phyloP scores from a whole-genome alignment of 352 stramenopile genomes.

The Pythium chondricola region DNA sequence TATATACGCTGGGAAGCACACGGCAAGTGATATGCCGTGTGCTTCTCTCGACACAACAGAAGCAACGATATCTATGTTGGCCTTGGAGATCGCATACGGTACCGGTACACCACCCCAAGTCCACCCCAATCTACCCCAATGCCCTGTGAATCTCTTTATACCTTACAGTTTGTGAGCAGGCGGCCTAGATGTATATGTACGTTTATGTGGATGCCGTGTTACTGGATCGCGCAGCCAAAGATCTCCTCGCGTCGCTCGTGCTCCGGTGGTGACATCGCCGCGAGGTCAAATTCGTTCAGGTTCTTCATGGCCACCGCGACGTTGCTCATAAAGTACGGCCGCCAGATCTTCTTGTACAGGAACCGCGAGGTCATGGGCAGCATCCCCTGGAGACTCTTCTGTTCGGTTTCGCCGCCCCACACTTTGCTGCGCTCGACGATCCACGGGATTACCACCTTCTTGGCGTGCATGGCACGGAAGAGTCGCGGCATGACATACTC shows the following conservation, averaged over 20 bases:
- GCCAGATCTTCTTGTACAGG: constrained; percentile 81
- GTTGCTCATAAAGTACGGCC: constrained; percentile 76
- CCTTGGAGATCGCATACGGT: no score
- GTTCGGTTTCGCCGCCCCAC: constrained; percentile 69
- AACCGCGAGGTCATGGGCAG: constrained; percentile 73
- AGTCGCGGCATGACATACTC: constrained; percentile 71
- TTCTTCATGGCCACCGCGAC: constrained; percentile 76
- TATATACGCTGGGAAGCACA: no score
- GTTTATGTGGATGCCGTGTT: no score
- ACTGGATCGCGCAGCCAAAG: constrained; percentile 22
- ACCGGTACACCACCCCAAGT: no score
- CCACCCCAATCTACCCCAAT: no score
- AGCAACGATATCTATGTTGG: no score
- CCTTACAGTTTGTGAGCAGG: no score
- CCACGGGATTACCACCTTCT: constrained; percentile 80
- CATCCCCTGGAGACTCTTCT: constrained; percentile 60
- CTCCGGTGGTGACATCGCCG: neutral
- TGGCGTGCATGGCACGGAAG: constrained; percentile 68
- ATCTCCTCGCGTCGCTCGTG: constrained; percentile 11
- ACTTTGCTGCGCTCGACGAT: constrained; percentile 82
- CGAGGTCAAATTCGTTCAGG: constrained; percentile 59
- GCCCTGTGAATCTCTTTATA: no score
- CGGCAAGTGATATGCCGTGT: no score
- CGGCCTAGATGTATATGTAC: no score
- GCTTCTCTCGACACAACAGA: no score